These are phyloP conservation scores for Carex myosuroides DNA, from an alignment of 176 grass and related monocot genomes.

Conservation along the genomic window DNA sequence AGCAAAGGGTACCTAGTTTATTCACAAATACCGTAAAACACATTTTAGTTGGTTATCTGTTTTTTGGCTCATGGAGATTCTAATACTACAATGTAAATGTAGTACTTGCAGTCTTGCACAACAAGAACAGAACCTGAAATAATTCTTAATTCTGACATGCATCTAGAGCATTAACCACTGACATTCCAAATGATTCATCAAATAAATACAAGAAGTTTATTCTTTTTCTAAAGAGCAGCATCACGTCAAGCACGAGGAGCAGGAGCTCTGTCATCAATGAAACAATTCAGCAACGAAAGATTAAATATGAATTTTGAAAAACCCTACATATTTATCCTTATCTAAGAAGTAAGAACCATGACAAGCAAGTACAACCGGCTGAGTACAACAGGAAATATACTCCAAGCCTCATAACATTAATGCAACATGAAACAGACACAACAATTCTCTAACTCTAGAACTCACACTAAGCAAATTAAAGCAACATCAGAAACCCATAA, in stretches of 20 bases:
- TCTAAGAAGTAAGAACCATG: slow-evolving; percentile 12
- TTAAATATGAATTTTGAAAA: neutral
- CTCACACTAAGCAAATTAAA: slow-evolving; percentile 6
- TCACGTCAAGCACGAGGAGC: neutral
- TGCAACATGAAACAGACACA: slow-evolving; percentile 12
- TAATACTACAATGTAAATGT: neutral
- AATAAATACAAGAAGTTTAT: neutral
- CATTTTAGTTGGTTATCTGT: neutral
- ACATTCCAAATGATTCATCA: slow-evolving; percentile 8
- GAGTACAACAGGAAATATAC: slow-evolving; percentile 18
- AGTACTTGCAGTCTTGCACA: neutral
- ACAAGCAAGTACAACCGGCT: slow-evolving; percentile 9
- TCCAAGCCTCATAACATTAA: neutral
- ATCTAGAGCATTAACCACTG: neutral
- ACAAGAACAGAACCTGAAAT: slow-evolving; percentile 3
- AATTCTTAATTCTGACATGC: neutral
- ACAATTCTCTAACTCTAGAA: neutral
- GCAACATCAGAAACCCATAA: slow-evolving; percentile 8
- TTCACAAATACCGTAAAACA: neutral
- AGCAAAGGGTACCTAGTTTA: neutral
- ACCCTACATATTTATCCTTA: slow-evolving; percentile 15
- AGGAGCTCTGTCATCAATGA: neutral
- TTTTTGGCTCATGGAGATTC: neutral
- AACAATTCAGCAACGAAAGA: neutral
- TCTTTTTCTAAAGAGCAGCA: neutral